These are phyloP conservation scores for Stellera chamaejasme DNA, from an alignment of 345 rosid genomes.

Conservation along the genomic window DNA sequence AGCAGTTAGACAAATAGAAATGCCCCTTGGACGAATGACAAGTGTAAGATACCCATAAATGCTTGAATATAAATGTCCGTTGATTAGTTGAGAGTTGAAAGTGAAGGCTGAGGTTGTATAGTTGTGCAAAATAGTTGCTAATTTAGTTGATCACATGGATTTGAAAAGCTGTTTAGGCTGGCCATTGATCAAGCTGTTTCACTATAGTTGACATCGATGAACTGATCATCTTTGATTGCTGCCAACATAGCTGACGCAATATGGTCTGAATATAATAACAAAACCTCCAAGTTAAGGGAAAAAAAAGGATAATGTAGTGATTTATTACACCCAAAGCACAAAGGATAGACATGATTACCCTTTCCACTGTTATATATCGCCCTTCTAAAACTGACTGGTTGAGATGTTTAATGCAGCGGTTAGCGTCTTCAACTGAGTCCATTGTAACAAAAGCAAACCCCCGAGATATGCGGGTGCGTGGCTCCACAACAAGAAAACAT, in stretches of 20 bases:
- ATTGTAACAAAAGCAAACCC: conserved; percentile 96
- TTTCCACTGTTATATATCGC: conserved; percentile 94
- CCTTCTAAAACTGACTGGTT: conserved; percentile 97
- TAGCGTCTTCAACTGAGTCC: conserved; percentile 72
- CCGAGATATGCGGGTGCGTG: conserved; percentile 88
- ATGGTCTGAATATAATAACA: conserved; percentile 90
- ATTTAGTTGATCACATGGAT: conserved; percentile 87
- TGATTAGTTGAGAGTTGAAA: conserved; percentile 95
- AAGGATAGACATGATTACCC: conserved; percentile 40
- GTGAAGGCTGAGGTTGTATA: conserved; percentile 75
- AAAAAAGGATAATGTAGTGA: conserved; percentile 25
- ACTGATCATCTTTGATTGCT: conserved; percentile 94
- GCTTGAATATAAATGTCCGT: conserved; percentile 83
- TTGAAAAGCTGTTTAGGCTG: conserved; percentile 95
- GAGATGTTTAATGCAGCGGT: conserved; percentile 86
- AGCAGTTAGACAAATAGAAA: conserved; percentile 15
- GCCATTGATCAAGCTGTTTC: conserved; percentile 93
- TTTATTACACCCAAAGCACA: conserved; percentile 10
- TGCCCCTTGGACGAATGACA: conserved; percentile 31
- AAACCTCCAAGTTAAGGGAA: conserved; percentile 74
- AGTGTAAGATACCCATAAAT: conserved; percentile 60
- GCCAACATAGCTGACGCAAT: conserved; percentile 96
- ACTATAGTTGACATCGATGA: conserved; percentile 76
- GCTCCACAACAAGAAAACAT: conserved; percentile 91
- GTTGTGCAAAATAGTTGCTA: conserved; percentile 83